Conservation (phyloP, 495 filamentous ascomycete species). For the Aspergillus haitiensis region DNA sequence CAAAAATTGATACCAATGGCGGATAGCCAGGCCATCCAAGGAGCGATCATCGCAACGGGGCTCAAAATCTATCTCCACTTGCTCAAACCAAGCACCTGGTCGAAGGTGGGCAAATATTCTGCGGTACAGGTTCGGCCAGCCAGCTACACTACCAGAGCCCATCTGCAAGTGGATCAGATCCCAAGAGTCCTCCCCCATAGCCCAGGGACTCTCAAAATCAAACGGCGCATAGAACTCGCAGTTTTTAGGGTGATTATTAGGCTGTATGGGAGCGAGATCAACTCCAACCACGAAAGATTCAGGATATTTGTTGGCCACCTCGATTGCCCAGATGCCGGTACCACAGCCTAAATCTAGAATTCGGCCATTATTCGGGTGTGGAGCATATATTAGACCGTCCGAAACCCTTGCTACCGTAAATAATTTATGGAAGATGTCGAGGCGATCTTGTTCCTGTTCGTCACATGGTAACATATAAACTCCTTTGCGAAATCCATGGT, state of each 20-base stretch:
- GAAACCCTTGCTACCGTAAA: conserved; percentile 64
- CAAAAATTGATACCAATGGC: conserved; percentile 69
- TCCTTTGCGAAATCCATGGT: conserved; percentile 51
- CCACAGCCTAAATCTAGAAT: conserved; percentile 86
- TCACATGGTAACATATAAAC: conserved; percentile 55
- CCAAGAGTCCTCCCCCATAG: conserved; percentile 70
- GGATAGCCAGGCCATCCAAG: conserved; percentile 50
- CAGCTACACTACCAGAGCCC: conserved; percentile 75
- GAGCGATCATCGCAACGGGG: conserved; percentile 77
- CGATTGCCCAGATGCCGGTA: conserved; percentile 89
- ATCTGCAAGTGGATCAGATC: conserved; percentile 85
- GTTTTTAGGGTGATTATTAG: conserved; percentile 68
- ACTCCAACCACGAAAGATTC: conserved; percentile 67
- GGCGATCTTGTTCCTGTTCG: conserved; percentile 66
- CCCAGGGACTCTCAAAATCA: conserved; percentile 84
- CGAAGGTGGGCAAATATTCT: conserved; percentile 76
- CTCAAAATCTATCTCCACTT: conserved; percentile 86
- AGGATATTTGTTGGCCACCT: conserved; percentile 71
- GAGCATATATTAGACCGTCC: conserved; percentile 53
- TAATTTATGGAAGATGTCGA: conserved; percentile 78
- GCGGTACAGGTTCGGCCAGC: conserved; percentile 74
- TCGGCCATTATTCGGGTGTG: conserved; percentile 50
- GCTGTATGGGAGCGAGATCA: conserved; percentile 81
- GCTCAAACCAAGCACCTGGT: conserved; percentile 80
- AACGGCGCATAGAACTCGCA: conserved; percentile 64